phyloP scores from a whole-genome alignment of 2,329 filamentous ascomycete genomes.

The Dactylonectria macrodidyma region DNA sequence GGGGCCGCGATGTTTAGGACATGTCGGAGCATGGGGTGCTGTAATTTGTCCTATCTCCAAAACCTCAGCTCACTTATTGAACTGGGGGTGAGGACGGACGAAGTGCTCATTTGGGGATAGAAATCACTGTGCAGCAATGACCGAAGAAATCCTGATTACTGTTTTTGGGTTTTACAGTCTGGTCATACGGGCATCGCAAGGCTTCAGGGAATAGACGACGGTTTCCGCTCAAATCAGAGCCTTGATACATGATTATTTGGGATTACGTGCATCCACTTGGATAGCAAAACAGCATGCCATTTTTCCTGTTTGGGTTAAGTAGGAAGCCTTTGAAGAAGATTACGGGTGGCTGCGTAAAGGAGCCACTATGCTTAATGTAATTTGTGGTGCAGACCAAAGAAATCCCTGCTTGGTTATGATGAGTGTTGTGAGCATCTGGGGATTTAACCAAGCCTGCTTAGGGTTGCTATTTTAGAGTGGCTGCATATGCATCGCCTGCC shows the following conservation, averaged over 20 bases:
- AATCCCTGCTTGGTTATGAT: not conserved
- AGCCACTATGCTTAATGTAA: too few relatives aligned
- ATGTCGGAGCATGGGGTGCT: conserved; percentile 8
- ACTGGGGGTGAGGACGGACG: conserved; percentile 3
- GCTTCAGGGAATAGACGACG: not conserved
- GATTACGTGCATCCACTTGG: not conserved
- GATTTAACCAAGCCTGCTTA: not conserved
- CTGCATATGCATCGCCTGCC: not conserved
- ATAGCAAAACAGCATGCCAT: not conserved
- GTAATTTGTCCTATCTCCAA: conserved; percentile 12
- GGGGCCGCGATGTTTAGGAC: conserved; percentile 4
- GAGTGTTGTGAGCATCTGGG: not conserved
- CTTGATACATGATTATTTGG: not conserved
- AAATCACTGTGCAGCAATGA: conserved; percentile 2
- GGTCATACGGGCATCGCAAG: not conserved
- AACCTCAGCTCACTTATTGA: conserved; percentile 7
- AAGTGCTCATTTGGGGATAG: not conserved
- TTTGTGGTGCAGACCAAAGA: not conserved
- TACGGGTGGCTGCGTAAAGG: too few relatives aligned
- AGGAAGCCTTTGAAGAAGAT: too few relatives aligned
- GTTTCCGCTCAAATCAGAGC: not conserved
- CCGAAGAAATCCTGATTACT: not conserved
- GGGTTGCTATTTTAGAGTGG: not conserved
- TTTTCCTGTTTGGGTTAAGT: too few relatives aligned
- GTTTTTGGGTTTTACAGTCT: not conserved